phyloP scores from a whole-genome alignment of 2,329 filamentous ascomycete species.

The Talaromyces islandicus region DNA sequence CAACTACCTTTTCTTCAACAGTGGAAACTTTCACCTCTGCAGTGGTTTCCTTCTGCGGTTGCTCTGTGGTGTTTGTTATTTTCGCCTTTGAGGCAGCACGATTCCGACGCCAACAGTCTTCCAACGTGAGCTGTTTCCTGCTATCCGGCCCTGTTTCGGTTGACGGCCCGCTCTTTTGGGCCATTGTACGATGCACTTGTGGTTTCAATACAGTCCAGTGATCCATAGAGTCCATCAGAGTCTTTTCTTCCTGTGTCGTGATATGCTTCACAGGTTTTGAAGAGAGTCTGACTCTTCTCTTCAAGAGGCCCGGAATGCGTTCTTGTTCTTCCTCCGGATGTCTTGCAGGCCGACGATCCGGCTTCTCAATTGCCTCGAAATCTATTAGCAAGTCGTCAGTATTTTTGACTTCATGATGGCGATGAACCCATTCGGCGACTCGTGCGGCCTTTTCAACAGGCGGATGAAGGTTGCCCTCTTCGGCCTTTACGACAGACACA shows the following conservation, averaged over 20 bases:
- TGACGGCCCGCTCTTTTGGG: slow-evolving; percentile 20
- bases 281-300: neutral
- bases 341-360: neutral
- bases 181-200: slow-evolving; percentile 24
- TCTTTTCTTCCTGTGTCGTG: neutral
- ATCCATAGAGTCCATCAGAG: neutral
- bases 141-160: slow-evolving; percentile 13
- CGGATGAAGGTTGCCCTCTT: neutral
- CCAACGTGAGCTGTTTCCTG: slow-evolving; percentile 22
- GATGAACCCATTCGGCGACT: slow-evolving; percentile 3
- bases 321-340: neutral
- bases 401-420: neutral
- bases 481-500: neutral
- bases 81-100: neutral
- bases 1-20: neutral
- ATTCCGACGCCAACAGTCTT: slow-evolving; percentile 22
- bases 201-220: neutral
- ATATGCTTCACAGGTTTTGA: neutral
- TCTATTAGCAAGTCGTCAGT: neutral
- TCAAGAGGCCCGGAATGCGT: neutral
- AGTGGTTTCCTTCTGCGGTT: neutral
- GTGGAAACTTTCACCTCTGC: neutral
- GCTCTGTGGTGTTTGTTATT: neutral
- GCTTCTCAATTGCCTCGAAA: neutral
- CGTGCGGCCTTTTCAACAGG: slow-evolving; percentile 3